These are phyloP conservation scores for Fomitopsis pinicola DNA, from an alignment of 1,284 basidiomycete genomes.

Conservation along the genomic window DNA sequence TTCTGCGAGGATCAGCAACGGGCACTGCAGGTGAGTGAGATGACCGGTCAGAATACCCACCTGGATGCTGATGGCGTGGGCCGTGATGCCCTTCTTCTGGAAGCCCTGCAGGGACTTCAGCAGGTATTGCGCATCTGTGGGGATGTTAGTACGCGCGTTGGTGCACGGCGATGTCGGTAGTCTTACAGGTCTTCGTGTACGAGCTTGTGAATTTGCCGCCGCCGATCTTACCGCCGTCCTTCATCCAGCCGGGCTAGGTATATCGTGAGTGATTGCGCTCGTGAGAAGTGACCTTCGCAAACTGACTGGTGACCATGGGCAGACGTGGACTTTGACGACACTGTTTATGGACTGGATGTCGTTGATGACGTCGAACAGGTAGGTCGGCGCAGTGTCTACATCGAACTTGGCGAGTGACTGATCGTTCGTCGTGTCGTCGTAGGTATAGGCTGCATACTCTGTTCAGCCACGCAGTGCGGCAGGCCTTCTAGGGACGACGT, in stretches of 20 bases:
- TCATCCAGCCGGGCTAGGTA: conserved; percentile 50
- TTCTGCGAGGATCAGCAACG: conserved; percentile 29
- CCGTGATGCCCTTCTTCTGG: conserved; percentile 35
- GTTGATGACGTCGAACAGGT: conserved; percentile 39
- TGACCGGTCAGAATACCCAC: not conserved
- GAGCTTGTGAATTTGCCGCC: conserved; percentile 39
- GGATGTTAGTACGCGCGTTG: not conserved
- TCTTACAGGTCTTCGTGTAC: conserved; percentile 28
- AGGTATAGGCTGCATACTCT: conserved; percentile 34
- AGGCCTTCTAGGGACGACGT: not conserved
- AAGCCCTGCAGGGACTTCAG: conserved; percentile 39
- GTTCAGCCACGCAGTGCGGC: not conserved
- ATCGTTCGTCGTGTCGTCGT: conserved; percentile 40
- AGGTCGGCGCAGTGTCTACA: conserved; percentile 37
- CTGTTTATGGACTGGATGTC: conserved; percentile 43
- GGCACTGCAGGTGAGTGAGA: not conserved
- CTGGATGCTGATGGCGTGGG: conserved; percentile 41
- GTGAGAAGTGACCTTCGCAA: not conserved
- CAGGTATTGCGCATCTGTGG: conserved; percentile 45
- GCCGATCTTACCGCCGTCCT: conserved; percentile 37
- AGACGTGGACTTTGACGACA: conserved; percentile 36
- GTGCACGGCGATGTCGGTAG: conserved; percentile 5
- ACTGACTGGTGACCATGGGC: conserved; percentile 50
- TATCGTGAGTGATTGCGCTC: conserved; percentile 15
- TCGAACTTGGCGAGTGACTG: conserved; percentile 37